These are phyloP conservation scores for Fusarium denticulatum DNA, from an alignment of 2,329 filamentous ascomycete genomes.

Conservation along the genomic window DNA sequence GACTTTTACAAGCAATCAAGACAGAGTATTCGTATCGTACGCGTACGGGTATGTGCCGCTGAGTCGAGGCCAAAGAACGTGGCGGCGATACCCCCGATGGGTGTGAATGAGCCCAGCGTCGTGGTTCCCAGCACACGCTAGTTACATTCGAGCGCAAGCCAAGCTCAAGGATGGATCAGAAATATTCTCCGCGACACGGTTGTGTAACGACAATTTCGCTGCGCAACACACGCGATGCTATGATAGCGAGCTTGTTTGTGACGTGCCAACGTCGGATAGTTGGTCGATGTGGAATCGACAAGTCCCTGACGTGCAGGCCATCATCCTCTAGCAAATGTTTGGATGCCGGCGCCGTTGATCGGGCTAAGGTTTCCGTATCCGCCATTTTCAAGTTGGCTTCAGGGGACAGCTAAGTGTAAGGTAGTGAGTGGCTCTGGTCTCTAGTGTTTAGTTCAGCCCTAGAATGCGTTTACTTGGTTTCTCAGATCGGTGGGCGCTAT, in stretches of 20 bases:
- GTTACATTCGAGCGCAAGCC: constrained; percentile 45
- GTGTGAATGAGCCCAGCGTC: constrained; percentile 44
- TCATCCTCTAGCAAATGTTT: constrained; percentile 27
- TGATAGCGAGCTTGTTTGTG: constrained; percentile 36
- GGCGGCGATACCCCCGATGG: constrained; percentile 43
- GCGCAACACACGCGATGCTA: constrained; percentile 40
- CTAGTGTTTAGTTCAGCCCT: constrained; percentile 39
- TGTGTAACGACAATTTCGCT: constrained; percentile 43
- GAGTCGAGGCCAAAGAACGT: constrained; percentile 42
- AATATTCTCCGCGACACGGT: constrained; percentile 46
- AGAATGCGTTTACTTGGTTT: constrained; percentile 37
- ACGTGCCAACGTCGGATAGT: constrained; percentile 30
- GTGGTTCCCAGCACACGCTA: constrained; percentile 47
- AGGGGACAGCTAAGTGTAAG: constrained; percentile 26
- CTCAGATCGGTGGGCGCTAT: constrained; percentile 37
- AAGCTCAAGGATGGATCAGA: constrained; percentile 43
- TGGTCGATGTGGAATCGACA: constrained; percentile 34
- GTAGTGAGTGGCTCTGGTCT: constrained; percentile 1
- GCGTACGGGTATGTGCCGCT: neutral
- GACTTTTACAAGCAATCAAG: constrained; percentile 28
- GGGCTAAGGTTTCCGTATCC: constrained; percentile 31
- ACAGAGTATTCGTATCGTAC: constrained; percentile 11
- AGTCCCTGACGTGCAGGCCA: constrained; percentile 42
- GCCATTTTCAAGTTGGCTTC: constrained; percentile 29
- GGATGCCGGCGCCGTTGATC: constrained; percentile 37